Percentiles rank a stretch among this genome's conserved stretches.
Conservation (phyloP, 331 rosid species). For the Rhamnella rubrinervis region DNA sequence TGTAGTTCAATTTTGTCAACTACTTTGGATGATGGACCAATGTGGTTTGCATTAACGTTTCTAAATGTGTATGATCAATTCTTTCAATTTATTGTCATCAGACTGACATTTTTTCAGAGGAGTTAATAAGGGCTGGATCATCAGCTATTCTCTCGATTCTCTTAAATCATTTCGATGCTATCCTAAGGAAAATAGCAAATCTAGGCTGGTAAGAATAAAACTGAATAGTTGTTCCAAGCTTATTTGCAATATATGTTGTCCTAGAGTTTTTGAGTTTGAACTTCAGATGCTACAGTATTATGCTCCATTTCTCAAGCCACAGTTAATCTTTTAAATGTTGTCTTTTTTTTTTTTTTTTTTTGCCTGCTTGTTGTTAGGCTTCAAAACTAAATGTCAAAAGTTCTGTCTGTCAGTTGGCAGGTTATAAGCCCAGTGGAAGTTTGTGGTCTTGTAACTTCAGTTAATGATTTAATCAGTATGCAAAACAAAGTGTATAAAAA, state of each 20-base stretch:
- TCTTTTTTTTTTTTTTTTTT: background rate
- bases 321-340: background rate
- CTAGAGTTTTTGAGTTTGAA: too few relatives aligned
- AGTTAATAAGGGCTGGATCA: slow-evolving; percentile 31
- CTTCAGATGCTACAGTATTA: background rate
- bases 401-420: slow-evolving; percentile 36
- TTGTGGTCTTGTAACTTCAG: slow-evolving; percentile 26
- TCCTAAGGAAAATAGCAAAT: slow-evolving; percentile 31
- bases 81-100: slow-evolving; percentile 12
- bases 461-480: slow-evolving; percentile 26
- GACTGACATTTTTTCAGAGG: slow-evolving; percentile 32
- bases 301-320: background rate
- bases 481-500: slow-evolving; percentile 29
- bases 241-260: too few relatives aligned
- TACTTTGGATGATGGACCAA: background rate
- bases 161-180: slow-evolving; percentile 24
- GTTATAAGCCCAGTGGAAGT: slow-evolving; percentile 40
- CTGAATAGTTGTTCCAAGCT: slow-evolving; percentile 1
- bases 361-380: background rate
- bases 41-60: background rate
- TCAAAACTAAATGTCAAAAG: background rate
- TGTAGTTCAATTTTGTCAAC: slow-evolving; percentile 2
- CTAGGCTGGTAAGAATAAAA: slow-evolving; percentile 25
- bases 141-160: slow-evolving; percentile 28
- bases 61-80: background rate